These are phyloP conservation scores for Lablab purpureus DNA, from an alignment of 306 rosid genomes.

Conservation along the genomic window DNA sequence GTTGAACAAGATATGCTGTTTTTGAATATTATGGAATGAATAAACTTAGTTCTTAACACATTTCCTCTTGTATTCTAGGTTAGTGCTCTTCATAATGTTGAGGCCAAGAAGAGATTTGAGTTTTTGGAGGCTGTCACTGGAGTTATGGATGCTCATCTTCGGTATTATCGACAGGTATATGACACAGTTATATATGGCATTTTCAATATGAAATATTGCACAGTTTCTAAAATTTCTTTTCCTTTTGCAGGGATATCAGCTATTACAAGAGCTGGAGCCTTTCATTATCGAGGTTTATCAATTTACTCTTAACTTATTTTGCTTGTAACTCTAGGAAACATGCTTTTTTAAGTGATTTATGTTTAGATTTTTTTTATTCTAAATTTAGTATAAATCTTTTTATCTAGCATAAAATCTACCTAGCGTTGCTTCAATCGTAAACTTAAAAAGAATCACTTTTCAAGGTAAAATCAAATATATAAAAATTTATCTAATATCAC, in stretches of 20 bases:
- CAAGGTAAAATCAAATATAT: too few relatives aligned
- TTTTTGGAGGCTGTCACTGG: constrained; percentile 87
- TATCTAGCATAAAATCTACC: neutral
- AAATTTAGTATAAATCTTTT: too few relatives aligned
- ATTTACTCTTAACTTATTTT: constrained; percentile 17
- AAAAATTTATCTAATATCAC: too few relatives aligned
- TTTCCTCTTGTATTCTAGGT: constrained; percentile 53
- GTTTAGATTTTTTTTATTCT: too few relatives aligned
- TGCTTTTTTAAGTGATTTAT: neutral
- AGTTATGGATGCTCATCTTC: constrained; percentile 86
- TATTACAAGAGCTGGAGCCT: constrained; percentile 61
- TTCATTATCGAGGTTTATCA: constrained; percentile 56
- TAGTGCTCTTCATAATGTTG: constrained; percentile 73
- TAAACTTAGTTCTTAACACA: constrained; percentile 36
- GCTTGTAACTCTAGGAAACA: constrained; percentile 27
- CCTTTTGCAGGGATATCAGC: constrained; percentile 57
- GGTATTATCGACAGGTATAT: constrained; percentile 79
- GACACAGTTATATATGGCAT: neutral
- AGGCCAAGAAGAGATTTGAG: constrained; percentile 80
- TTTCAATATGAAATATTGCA: constrained; percentile 9
- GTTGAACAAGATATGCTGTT: constrained; percentile 38
- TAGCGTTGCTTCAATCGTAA: neutral
- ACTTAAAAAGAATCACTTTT: neutral
- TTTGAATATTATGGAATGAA: constrained; percentile 30
- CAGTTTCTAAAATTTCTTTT: constrained; percentile 24